A percentile compares a stretch with the other conserved stretches of the same genome.
These are phyloP conservation scores for Solanum chacoense DNA, from an alignment of 305 asterid genomes.

Conservation along the genomic window DNA sequence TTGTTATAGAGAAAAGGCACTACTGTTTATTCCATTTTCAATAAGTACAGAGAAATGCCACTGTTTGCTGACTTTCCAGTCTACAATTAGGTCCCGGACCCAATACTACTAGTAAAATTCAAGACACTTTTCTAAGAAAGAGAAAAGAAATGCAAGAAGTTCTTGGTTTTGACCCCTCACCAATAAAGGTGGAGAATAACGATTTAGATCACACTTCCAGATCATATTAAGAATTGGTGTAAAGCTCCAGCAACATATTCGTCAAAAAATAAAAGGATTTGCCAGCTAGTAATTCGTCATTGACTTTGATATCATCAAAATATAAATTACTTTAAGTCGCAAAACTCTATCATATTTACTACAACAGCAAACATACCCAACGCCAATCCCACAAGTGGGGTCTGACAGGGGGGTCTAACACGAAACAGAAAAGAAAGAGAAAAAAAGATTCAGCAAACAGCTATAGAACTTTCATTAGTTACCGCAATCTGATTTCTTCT, in stretches of 20 bases:
- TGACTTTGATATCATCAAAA: not conserved
- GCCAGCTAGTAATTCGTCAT: not conserved
- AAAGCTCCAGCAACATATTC: not conserved
- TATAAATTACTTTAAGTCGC: not conserved
- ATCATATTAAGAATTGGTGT: not conserved
- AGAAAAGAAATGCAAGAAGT: not conserved
- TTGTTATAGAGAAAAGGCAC: not conserved
- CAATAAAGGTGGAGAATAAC: not conserved
- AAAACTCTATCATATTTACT: not conserved
- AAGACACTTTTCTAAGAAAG: not conserved
- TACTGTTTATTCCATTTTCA: not conserved
- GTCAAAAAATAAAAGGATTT: not conserved
- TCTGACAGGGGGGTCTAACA: not conserved
- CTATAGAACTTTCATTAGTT: slow-evolving; percentile 1
- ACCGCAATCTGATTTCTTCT: slow-evolving; percentile 94
- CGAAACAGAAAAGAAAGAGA: not conserved
- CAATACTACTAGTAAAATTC: not conserved
- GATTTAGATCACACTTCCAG: not conserved
- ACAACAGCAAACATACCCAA: not conserved
- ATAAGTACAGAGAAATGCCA: not conserved
- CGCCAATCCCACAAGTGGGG: not conserved
- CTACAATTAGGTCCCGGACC: not conserved
- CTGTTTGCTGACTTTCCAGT: not conserved
- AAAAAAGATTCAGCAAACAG: not conserved
- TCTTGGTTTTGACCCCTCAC: not conserved